Conservation (phyloP, 2,329 filamentous ascomycete species). For the Chaetomium olivaceum region DNA sequence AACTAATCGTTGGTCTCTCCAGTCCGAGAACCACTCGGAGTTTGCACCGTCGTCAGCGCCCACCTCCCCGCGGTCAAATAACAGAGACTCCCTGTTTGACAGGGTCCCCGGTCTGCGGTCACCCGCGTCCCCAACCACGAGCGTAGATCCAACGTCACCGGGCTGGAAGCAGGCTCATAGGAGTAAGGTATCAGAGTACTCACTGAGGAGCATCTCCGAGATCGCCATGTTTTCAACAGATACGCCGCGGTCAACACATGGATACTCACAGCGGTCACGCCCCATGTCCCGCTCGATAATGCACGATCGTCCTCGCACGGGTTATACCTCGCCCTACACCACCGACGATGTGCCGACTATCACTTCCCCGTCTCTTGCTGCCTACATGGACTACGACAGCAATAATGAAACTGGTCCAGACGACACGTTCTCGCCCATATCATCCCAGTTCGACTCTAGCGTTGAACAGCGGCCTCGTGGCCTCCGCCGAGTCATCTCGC, state of each 20-base stretch:
- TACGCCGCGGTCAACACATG: slow-evolving; percentile 25
- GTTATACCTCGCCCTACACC: slow-evolving; percentile 38
- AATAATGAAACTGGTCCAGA: slow-evolving; percentile 28
- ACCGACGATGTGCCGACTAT: slow-evolving; percentile 38
- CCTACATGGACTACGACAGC: slow-evolving; percentile 41
- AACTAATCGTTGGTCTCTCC: slow-evolving; percentile 65
- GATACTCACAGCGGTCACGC: slow-evolving; percentile 13
- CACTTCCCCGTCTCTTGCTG: slow-evolving; percentile 36
- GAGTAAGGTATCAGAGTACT: slow-evolving; percentile 59
- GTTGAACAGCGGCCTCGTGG: slow-evolving; percentile 29
- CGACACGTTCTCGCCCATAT: slow-evolving; percentile 34
- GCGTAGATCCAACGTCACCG: slow-evolving; percentile 66
- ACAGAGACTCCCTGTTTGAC: slow-evolving; percentile 78
- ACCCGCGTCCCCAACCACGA: slow-evolving; percentile 81
- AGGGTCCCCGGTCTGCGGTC: slow-evolving; percentile 68
- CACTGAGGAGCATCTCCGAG: slow-evolving; percentile 49
- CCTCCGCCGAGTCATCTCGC: slow-evolving; percentile 69
- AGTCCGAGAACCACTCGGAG: slow-evolving; percentile 62
- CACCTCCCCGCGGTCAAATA: slow-evolving; percentile 76
- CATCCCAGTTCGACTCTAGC: slow-evolving; percentile 29
- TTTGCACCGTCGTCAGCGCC: slow-evolving; percentile 72
- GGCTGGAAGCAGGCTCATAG: slow-evolving; percentile 54
- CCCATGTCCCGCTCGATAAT: slow-evolving; percentile 21
- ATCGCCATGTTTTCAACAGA: slow-evolving; percentile 29
- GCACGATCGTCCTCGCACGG: slow-evolving; percentile 11